A percentile compares a stretch with the other conserved stretches of the same genome.
Evolutionary conservation across 192 early-diverging fungal genomes (phyloP).

Genomic region (Coemansia sp.): DNA sequence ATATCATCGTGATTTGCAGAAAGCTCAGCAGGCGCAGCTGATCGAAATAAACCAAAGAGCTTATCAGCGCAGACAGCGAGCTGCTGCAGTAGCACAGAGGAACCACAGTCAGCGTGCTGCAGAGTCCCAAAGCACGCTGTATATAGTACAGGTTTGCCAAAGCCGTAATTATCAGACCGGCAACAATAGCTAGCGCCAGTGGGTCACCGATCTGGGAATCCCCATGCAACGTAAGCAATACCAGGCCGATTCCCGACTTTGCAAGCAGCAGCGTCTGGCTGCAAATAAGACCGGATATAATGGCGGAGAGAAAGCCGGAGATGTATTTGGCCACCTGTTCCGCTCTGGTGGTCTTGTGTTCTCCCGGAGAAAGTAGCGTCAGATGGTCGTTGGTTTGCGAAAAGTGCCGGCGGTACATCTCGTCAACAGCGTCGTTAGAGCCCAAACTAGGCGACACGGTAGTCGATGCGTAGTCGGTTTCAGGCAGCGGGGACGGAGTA

Average conservation of each 20-base stretch:
- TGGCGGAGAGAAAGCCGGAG: constrained; percentile 67
- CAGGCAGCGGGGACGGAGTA: not conserved
- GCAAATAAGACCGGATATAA: constrained; percentile 69
- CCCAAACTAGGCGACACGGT: not conserved
- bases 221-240: constrained; percentile 62
- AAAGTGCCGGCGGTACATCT: constrained; percentile 44
- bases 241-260: constrained; percentile 74
- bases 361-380: constrained; percentile 11
- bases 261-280: constrained; percentile 76
- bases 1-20: constrained; percentile 66
- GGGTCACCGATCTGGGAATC: constrained; percentile 71
- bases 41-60: constrained; percentile 79
- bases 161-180: constrained; percentile 55
- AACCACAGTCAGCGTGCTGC: constrained; percentile 74
- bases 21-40: constrained; percentile 65
- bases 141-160: constrained; percentile 71
- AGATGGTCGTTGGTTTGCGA: constrained; percentile 11
- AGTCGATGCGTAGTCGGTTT: not conserved
- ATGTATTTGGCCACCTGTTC: constrained; percentile 42
- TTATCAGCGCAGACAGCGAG: constrained; percentile 72
- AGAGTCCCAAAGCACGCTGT: constrained; percentile 70
- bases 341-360: constrained; percentile 21
- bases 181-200: constrained; percentile 68
- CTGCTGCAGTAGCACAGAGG: constrained; percentile 77
- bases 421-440: constrained; percentile 7